Base-by-base conservation (phyloP, 805 yeast genomes). In the Pichia rugopelliculosa region DNA sequence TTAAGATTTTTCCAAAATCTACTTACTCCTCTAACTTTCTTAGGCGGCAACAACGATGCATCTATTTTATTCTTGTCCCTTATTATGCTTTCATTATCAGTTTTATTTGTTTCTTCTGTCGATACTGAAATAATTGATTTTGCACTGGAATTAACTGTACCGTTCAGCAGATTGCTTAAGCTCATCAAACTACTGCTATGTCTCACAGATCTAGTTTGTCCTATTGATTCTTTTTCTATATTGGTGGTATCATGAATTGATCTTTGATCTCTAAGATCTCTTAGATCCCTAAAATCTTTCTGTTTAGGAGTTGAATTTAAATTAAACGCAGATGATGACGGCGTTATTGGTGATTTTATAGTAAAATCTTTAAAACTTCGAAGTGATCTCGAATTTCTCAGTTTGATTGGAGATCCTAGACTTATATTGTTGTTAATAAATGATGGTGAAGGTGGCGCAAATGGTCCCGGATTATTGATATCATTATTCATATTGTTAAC, bases 151-250 rank as follows among this genome's bases (percentile, higher is more conserved):
- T 42, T 41, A 8, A n/a, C 23, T 13, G 15, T 36, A 26, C 18
- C 12, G 18, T 33, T 23, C 20, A 60, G 56, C 37, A 54, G 34
- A 46, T 48, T 44, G 39, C 47, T 22, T 37, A 48, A 23, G 45
- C 38, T 26, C 27, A 21, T 18, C 4, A 44, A 22, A 26, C 51
- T 44, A 22, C 22, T 27, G 21, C 42, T 48, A 12, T 36, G 36
- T 21, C 17, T 41, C 3, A 45, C 15, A 13, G 13, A 13, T 30
- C 34, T 30, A n/a, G 18, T 15, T 15, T 15, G 9, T 30, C 2
- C 1, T n/a, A 30, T 11, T 30, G 34, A 15, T 7, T 6, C n/a
- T 30, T n/a, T n/a, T 2, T n/a, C 34, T 30, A n/a, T 5, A n/a
- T n/a, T 15, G 10, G 6, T 30, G 34, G 34, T 30, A n/a, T 30